Conservation (phyloP, 768 basidiomycete genomes). For the Leccinum arenicola region DNA sequence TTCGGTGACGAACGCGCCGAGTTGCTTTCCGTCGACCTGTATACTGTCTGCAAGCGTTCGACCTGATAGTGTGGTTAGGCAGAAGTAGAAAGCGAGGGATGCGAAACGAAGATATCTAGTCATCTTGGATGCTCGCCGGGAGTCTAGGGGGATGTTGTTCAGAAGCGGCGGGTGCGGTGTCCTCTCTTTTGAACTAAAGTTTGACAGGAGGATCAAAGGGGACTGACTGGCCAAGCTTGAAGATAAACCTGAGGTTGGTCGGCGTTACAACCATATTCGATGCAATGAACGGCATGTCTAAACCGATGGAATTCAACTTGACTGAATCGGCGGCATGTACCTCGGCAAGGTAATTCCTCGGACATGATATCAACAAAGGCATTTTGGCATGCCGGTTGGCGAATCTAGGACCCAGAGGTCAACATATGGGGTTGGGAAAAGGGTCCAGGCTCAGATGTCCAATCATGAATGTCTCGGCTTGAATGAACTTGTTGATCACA, state of each 20-base stretch:
- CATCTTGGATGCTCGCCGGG: conserved; percentile 10
- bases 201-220: background rate
- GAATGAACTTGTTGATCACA: background rate
- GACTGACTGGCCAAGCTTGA: background rate
- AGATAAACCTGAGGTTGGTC: background rate
- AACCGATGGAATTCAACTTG: conserved; percentile 16
- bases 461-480: background rate
- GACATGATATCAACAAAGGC: background rate
- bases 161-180: background rate
- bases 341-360: background rate
- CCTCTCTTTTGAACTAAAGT: background rate
- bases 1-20: background rate
- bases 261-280: background rate
- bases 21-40: background rate
- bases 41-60: conserved; percentile 5
- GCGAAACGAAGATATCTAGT: conserved; percentile 1
- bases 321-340: background rate
- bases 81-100: conserved; percentile 13
- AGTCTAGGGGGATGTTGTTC: background rate
- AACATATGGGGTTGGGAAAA: background rate
- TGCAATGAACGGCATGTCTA: background rate
- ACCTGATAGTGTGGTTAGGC: background rate
- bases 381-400: background rate
- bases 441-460: background rate
- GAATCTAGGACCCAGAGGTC: background rate